A percentile compares a stretch with the other conserved stretches of the same genome.
Conservation (phyloP, 306 rosid species). For the Lagenaria siceraria region DNA sequence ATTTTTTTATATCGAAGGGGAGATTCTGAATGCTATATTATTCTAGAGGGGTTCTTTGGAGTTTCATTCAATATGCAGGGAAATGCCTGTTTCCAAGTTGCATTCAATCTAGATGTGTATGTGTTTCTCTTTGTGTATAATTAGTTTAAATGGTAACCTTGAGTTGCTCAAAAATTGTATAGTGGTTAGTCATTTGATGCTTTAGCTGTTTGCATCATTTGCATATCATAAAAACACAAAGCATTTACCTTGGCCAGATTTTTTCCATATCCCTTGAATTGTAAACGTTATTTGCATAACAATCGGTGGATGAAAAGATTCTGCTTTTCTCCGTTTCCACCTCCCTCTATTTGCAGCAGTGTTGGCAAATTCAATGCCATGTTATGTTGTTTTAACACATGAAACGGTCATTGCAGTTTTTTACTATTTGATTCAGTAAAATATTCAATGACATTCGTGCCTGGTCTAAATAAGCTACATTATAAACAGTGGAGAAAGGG, state of each 20-base stretch:
- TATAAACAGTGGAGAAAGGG: background rate
- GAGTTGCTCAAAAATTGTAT: background rate
- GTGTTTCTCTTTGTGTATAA: background rate
- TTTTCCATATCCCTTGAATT: background rate
- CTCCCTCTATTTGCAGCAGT: background rate
- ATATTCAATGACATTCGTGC: background rate
- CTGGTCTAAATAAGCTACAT: background rate
- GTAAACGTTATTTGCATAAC: background rate
- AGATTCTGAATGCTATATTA: background rate
- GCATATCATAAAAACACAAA: background rate
- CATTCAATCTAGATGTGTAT: background rate
- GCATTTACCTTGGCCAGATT: background rate
- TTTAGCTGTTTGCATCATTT: background rate
- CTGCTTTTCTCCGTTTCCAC: background rate
- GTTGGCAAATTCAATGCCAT: background rate
- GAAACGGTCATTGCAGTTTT: background rate
- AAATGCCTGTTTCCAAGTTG: background rate
- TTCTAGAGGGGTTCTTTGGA: slow-evolving; percentile 6
- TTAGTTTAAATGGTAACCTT: background rate
- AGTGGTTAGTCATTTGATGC: background rate
- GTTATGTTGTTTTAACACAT: background rate
- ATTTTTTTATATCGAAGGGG: background rate
- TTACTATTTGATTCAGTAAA: background rate
- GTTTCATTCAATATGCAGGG: background rate
- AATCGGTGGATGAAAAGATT: background rate